Evolutionary conservation across 768 basidiomycete species (phyloP).

Genomic region (Leccinum rimulosum): DNA sequence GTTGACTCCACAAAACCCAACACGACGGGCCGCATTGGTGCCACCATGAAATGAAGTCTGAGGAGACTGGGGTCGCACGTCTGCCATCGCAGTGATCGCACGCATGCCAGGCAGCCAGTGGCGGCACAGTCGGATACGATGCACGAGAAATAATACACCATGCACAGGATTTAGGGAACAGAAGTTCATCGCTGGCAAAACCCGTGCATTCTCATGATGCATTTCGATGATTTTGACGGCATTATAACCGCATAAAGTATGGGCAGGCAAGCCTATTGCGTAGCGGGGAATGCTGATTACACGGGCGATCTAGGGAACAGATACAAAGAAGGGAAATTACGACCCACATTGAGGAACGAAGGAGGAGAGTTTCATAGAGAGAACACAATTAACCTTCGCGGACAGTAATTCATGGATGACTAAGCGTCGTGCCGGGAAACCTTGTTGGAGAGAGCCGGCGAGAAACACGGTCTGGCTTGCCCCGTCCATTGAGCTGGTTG

Average conservation of each 20-base stretch:
- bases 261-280: not conserved
- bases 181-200: not conserved
- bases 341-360: not conserved
- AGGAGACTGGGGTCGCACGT: not conserved
- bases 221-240: not conserved
- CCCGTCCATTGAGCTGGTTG: not conserved
- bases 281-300: not conserved
- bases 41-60: not conserved
- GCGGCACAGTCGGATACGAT: not conserved
- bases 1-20: not conserved
- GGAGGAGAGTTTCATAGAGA: not conserved
- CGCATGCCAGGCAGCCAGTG: not conserved
- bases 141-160: not conserved
- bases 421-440: constrained; percentile 29
- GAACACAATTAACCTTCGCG: constrained; percentile 20
- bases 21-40: not conserved
- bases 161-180: not conserved
- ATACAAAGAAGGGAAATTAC: not conserved
- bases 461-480: not conserved
- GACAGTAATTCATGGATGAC: constrained; percentile 29
- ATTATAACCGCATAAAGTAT: not conserved
- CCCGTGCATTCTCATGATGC: not conserved
- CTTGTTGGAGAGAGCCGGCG: constrained; percentile 11
- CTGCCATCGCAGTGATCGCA: not conserved
- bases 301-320: not conserved